phyloP scores from a whole-genome alignment of 352 stramenopile species.

The Pseudoperonospora humuli region DNA sequence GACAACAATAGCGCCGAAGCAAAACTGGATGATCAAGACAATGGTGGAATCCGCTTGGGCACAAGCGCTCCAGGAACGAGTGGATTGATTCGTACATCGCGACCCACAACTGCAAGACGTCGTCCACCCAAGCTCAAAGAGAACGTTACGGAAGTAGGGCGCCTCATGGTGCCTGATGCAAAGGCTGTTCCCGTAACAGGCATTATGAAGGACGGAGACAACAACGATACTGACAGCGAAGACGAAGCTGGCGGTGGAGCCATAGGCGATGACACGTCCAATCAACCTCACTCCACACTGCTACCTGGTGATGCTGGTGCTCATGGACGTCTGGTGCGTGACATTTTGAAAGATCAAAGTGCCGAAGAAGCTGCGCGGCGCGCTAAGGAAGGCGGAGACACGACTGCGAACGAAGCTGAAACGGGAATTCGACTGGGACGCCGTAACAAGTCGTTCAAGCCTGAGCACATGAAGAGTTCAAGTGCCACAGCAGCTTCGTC shows the following conservation, averaged over 20 bases:
- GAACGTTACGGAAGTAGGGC: conserved; percentile 71
- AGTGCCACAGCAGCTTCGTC: conserved; percentile 45
- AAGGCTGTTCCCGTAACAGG: conserved; percentile 68
- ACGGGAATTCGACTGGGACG: conserved; percentile 66
- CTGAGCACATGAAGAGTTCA: conserved; percentile 57
- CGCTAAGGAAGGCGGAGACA: conserved; percentile 64
- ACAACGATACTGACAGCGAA: conserved; percentile 59
- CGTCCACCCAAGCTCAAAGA: conserved; percentile 84
- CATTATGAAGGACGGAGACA: conserved; percentile 82
- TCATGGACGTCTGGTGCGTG: conserved; percentile 70
- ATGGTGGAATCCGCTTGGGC: conserved; percentile 11
- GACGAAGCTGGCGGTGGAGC: conserved; percentile 33
- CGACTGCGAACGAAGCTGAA: conserved; percentile 46
- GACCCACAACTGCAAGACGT: conserved; percentile 79
- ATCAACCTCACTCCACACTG: conserved; percentile 19
- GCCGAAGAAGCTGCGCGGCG: conserved; percentile 59
- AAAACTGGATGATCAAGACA: conserved; percentile 31
- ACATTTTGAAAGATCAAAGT: conserved; percentile 77
- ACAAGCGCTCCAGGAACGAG: conserved; percentile 37
- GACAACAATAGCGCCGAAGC: conserved; percentile 36
- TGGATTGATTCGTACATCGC: conserved; percentile 52
- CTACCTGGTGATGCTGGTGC: conserved; percentile 32
- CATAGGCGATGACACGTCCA: conserved; percentile 21
- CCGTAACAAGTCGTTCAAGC: conserved; percentile 75
- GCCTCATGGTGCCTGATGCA: conserved; percentile 61